Evolutionary conservation across 1,284 basidiomycete genomes (phyloP).

Genomic region (Puccinia triticina): DNA sequence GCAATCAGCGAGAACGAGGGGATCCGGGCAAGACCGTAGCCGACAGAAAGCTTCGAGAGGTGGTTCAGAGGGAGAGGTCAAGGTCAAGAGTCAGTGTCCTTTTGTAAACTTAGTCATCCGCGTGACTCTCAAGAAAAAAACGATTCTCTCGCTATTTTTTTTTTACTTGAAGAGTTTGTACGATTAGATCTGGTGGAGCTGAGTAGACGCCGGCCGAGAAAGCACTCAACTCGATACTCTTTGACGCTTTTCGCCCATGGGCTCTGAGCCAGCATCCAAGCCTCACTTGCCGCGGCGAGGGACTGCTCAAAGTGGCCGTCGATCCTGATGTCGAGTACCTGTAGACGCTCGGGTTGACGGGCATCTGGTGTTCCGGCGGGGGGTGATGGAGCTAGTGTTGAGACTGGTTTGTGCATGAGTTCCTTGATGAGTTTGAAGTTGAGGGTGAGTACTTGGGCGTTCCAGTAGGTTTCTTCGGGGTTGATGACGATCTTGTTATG

Average conservation of each 20-base stretch:
- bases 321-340: constrained; percentile 37
- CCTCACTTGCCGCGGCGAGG: constrained; percentile 27
- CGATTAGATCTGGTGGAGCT: neutral
- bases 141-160: neutral
- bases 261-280: constrained; percentile 35
- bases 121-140: neutral
- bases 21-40: constrained; percentile 11
- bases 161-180: neutral
- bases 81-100: constrained; percentile 27
- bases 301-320: constrained; percentile 46
- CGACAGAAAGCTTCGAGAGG: constrained; percentile 29
- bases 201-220: constrained; percentile 7
- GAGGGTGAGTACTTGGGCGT: constrained; percentile 8
- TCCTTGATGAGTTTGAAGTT: constrained; percentile 34
- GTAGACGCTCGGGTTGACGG: neutral
- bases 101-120: neutral
- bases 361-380: neutral
- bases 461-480: constrained; percentile 43
- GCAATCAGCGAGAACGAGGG: constrained; percentile 35
- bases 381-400: neutral
- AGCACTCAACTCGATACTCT: constrained; percentile 45
- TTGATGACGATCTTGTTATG: constrained; percentile 21
- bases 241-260: constrained; percentile 42
- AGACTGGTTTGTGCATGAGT: constrained; percentile 27
- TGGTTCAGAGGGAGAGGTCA: neutral